Conservation (phyloP, 106 monocot genomes). For the Allium fistulosum region DNA sequence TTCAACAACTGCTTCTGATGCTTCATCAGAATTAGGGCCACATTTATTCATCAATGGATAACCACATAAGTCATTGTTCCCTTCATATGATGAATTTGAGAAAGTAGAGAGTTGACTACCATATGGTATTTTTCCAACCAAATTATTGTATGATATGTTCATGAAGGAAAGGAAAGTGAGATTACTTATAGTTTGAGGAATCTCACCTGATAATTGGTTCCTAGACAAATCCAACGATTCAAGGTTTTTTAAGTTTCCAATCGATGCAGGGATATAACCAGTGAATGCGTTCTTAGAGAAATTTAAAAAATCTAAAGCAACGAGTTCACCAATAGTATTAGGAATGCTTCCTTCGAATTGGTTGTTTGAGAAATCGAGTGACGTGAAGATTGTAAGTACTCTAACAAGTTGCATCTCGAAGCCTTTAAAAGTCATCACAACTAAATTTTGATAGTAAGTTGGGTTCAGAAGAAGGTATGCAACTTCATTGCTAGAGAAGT, state of each 20-base stretch:
- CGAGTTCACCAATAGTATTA: slow-evolving; percentile 26
- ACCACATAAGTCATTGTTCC: slow-evolving; percentile 58
- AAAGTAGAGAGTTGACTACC: slow-evolving; percentile 39
- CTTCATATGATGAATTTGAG: slow-evolving; percentile 22
- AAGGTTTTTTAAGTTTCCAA: slow-evolving; percentile 31
- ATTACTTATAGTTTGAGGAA: slow-evolving; percentile 26
- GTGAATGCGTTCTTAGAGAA: slow-evolving; percentile 44
- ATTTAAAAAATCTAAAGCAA: slow-evolving; percentile 35
- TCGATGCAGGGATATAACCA: slow-evolving; percentile 33
- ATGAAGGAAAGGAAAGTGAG: slow-evolving; percentile 51
- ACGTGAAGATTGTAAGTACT: slow-evolving; percentile 38
- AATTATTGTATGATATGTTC: slow-evolving; percentile 46
- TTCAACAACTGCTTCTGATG: neutral
- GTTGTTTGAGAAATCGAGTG: slow-evolving; percentile 65
- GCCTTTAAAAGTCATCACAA: slow-evolving; percentile 55
- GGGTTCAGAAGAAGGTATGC: neutral
- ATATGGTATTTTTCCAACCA: slow-evolving; percentile 41
- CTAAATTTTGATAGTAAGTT: slow-evolving; percentile 27
- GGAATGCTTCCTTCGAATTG: slow-evolving; percentile 52
- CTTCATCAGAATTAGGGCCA: too few species aligned
- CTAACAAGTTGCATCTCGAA: slow-evolving; percentile 25
- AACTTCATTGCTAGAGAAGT: neutral
- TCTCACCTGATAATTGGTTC: slow-evolving; percentile 49
- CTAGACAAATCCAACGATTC: slow-evolving; percentile 68
- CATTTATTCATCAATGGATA: slow-evolving; percentile 26